Evolutionary conservation across 768 basidiomycete genomes (phyloP).

Genomic region (Mycena rosella): DNA sequence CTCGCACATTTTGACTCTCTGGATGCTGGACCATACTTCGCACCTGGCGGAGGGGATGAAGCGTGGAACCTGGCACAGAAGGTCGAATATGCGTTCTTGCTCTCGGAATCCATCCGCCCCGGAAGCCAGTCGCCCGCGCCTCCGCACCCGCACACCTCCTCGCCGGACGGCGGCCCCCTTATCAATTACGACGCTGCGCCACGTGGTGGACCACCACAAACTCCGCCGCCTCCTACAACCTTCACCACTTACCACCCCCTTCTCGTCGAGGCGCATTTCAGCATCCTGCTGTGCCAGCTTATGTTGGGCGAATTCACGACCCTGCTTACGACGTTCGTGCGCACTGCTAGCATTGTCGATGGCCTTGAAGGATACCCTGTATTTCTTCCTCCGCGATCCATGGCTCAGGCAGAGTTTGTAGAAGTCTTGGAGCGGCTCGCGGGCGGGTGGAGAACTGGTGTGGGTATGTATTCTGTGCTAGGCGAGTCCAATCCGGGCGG

Average conservation of each 20-base stretch:
- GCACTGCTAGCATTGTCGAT: conserved; percentile 77
- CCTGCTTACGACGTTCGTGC: conserved; percentile 74
- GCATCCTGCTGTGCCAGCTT: conserved; percentile 78
- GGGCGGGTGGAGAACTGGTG: conserved; percentile 77
- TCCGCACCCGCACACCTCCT: conserved; percentile 31
- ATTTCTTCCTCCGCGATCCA: conserved; percentile 87
- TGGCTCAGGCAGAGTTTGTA: conserved; percentile 91
- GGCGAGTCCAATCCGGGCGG: conserved; percentile 40
- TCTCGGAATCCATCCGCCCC: conserved; percentile 77
- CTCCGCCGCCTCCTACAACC: conserved; percentile 63
- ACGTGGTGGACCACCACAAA: neutral
- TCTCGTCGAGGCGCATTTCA: conserved; percentile 89
- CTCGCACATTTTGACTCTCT: conserved; percentile 85
- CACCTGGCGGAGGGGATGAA: conserved; percentile 48
- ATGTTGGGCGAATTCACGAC: conserved; percentile 82
- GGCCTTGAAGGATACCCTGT: conserved; percentile 91
- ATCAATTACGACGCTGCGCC: conserved; percentile 12
- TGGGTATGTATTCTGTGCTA: conserved; percentile 67
- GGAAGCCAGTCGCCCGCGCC: conserved; percentile 57
- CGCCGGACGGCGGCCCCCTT: conserved; percentile 24
- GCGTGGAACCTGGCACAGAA: conserved; percentile 59
- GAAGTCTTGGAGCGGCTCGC: conserved; percentile 88
- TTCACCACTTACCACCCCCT: conserved; percentile 94
- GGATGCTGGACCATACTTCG: conserved; percentile 55
- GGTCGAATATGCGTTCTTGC: conserved; percentile 75